Evolutionary conservation across 306 rosid species (phyloP), one percentile per base, ranked within the genome.

Genomic region (Echinosophora koreensis): DNA sequence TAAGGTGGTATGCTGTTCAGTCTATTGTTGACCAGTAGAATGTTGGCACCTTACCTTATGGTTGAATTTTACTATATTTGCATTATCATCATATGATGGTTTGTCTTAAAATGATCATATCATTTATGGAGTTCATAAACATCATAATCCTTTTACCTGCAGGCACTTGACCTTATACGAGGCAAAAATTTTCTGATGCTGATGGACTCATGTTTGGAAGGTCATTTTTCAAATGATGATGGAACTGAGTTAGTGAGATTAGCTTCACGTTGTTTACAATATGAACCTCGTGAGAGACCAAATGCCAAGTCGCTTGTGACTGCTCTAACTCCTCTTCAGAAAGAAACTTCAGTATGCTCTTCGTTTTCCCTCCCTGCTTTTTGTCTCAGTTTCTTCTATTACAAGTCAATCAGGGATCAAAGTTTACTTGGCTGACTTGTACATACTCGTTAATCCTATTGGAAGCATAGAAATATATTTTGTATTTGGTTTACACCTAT

Each of bases 201-300:
- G 76, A 92, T 88, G 92, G 97, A 94, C 77, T 94, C 98, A 2
- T 86, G 97, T 89, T 86, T 90, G 77, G 93, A 86, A 82, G 97
- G 89, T 41, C 93, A 91, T 86, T 88, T 90, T 87, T 90, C 97
- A 54, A 94, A 84, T 65, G 97, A 93, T 67, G 97, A 93, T 73
- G 95, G 98, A 76, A 87, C 95, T 63, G 97, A 93, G 69, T 51
- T 93, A 68, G 98, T 93, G 80, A 80, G 92, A 72, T 83, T 93
- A 79, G 97, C 97, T 74, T 88, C 97, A 6, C 88, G 94, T 41
- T 94, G 98, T 86, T 86, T 92, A 80, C 93, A 92, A 35, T 90
- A 88, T 83, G 95, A 92, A 80, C 86, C 96, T 63, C 97, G 94
- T 49, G 91, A 92, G 81, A 86, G 98, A 88, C 98, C 98, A 78